phyloP scores from a whole-genome alignment of 441 rosid species.

The Monsonia emarginata region DNA sequence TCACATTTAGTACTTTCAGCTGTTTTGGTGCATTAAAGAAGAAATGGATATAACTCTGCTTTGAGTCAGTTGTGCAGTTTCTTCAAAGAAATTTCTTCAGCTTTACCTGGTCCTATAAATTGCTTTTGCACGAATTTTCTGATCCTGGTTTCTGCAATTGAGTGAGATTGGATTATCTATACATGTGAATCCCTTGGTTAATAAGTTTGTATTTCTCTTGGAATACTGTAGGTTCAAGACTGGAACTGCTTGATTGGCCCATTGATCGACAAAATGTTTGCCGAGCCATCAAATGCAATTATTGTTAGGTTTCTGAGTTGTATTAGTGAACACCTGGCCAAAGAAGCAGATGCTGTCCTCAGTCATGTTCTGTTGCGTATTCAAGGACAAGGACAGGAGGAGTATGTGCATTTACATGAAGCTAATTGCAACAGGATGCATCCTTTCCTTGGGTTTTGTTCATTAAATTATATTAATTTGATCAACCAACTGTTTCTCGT shows the following conservation, averaged over 20 bases:
- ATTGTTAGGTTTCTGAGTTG: slow-evolving; percentile 67
- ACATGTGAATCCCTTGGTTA: background rate
- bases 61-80: slow-evolving; percentile 7
- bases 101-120: background rate
- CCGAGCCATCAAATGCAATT: slow-evolving; percentile 77
- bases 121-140: background rate
- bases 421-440: background rate
- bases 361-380: slow-evolving; percentile 43
- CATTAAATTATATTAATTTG: slow-evolving; percentile 6
- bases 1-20: background rate
- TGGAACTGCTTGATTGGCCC: slow-evolving; percentile 59
- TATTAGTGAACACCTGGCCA: slow-evolving; percentile 59
- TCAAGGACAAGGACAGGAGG: slow-evolving; percentile 41
- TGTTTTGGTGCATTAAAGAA: background rate
- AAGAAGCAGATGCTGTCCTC: slow-evolving; percentile 49
- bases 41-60: slow-evolving; percentile 10
- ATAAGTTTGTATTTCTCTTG: slow-evolving; percentile 17
- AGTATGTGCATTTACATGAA: slow-evolving; percentile 31
- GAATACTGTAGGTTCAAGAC: slow-evolving; percentile 51
- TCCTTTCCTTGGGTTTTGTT: background rate
- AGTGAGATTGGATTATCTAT: background rate
- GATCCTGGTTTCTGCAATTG: background rate
- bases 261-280: slow-evolving; percentile 72
- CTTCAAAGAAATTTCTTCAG: slow-evolving; percentile 9
- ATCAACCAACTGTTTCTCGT: background rate